Conservation (phyloP, 2,329 filamentous ascomycete genomes). For the Bipolaris zeicola region DNA sequence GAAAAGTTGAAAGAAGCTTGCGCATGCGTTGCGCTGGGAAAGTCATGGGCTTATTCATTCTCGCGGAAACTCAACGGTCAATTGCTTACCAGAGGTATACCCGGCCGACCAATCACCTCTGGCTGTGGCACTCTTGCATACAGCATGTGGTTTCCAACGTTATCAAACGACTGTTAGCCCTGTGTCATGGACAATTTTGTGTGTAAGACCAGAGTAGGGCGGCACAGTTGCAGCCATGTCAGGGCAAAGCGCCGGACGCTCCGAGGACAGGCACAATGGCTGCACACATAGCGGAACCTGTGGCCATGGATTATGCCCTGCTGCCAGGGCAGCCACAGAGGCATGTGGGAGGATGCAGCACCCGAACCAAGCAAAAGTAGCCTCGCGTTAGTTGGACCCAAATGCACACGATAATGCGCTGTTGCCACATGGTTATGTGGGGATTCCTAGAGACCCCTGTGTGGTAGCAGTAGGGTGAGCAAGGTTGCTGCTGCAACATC, state of each 20-base stretch:
- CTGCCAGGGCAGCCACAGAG: not conserved
- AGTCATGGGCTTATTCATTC: slow-evolving; percentile 11
- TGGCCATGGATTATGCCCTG: slow-evolving; percentile 4
- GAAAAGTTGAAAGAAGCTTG: not conserved
- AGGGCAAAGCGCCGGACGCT: slow-evolving; percentile 7
- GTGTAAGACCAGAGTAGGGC: slow-evolving; percentile 2
- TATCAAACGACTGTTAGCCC: slow-evolving; percentile 14
- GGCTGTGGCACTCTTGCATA: slow-evolving; percentile 12
- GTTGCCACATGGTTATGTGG: slow-evolving; percentile 17
- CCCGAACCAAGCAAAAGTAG: not conserved
- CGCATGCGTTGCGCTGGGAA: slow-evolving; percentile 7
- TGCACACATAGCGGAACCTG: not conserved
- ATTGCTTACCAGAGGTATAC: slow-evolving; percentile 15
- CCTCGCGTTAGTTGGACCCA: slow-evolving; percentile 1
- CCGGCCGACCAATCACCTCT: slow-evolving; percentile 9
- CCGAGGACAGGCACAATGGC: slow-evolving; percentile 1
- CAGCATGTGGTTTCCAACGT: slow-evolving; percentile 1
- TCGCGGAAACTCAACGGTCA: slow-evolving; percentile 16
- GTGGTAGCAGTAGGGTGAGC: not conserved
- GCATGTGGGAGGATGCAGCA: not conserved
- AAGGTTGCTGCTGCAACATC: slow-evolving; percentile 4
- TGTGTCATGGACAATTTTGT: slow-evolving; percentile 8
- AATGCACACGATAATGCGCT: slow-evolving; percentile 5
- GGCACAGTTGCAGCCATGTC: slow-evolving; percentile 5
- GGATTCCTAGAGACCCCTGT: slow-evolving; percentile 1